Evolutionary conservation across 192 early-diverging fungal genomes (phyloP), one percentile per base, ranked within the genome.

Genomic region (Linnemannia elongata): DNA sequence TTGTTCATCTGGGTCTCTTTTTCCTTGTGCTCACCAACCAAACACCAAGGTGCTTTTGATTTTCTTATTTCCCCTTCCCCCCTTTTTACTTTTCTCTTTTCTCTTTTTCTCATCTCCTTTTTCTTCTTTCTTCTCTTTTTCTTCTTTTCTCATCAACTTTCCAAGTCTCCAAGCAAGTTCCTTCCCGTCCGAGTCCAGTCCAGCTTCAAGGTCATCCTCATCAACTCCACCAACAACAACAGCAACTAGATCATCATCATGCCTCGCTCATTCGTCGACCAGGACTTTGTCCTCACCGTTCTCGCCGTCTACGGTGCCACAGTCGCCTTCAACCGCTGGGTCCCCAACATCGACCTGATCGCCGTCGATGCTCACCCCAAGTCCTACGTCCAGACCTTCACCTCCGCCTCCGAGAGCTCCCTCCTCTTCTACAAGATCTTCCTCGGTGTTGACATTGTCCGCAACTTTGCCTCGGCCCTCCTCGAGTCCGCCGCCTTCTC

Each of bases 401-500:
- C 74, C 66, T 41, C 33, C 17, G 41, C 72, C 17, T 75, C 85
- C 49, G 55, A 81, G 72, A 66, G 54, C 10, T 35, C 70, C 22
- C 70, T 78, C 72, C 27, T 36, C 13, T 54, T 78, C 42, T 87
- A 87, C 54, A 76, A 76, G 49, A 63, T 69, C 60, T 66, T 71
- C 36, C 72, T 81, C 39, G 79, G 54, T 24, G 72, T 78, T 47
- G 85, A 87, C 33, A 71, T 87, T 35, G 22, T 87, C 72, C 79
- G 85, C 42, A 76, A 78, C 73, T 22, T 81, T 17, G 27, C 76
- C 60, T 70, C 74, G 33, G 71, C 79, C 33, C 24, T 81, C 76
- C 70, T 87, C 47, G 85, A 81, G 54, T 87, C 85, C 4, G 55
- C 85, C 24, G 79, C 80, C 47, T 69, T 87, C 76, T 87, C 85